These are phyloP conservation scores for Periconia sp. DNA, from an alignment of 2,329 filamentous ascomycete genomes.

Conservation along the genomic window DNA sequence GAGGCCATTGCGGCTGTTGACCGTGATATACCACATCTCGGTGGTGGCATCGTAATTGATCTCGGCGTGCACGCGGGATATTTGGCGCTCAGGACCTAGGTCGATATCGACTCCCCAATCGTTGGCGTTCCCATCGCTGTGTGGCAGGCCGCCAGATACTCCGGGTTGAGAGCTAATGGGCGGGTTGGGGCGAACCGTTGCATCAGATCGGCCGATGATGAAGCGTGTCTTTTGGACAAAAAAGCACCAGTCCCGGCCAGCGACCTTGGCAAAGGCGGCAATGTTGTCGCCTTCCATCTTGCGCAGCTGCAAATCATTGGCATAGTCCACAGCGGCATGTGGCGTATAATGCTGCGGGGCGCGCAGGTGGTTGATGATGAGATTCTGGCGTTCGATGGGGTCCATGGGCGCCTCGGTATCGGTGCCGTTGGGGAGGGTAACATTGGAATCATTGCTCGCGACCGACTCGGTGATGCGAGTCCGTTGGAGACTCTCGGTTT, in stretches of 20 bases:
- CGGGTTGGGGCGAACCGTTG: constrained; percentile 29
- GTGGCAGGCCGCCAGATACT: constrained; percentile 24
- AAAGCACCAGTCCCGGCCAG: constrained; percentile 81
- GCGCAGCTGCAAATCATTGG: constrained; percentile 51
- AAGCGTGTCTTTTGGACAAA: constrained; percentile 76
- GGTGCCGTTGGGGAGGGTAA: constrained; percentile 36
- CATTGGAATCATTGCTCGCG: constrained; percentile 46
- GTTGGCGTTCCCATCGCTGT: constrained; percentile 27
- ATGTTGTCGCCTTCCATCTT: constrained; percentile 48
- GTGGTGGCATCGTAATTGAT: constrained; percentile 49
- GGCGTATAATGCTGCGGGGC: constrained; percentile 51
- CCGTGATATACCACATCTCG: constrained; percentile 76
- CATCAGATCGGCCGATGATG: constrained; percentile 67
- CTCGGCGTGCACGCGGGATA: constrained; percentile 53
- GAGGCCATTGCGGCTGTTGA: constrained; percentile 90
- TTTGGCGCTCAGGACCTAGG: constrained; percentile 59
- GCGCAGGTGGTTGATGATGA: constrained; percentile 44
- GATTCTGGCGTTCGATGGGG: constrained; percentile 40
- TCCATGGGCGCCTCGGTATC: constrained; percentile 32
- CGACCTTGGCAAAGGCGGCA: constrained; percentile 77
- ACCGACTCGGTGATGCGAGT: constrained; percentile 41
- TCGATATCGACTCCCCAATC: constrained; percentile 75
- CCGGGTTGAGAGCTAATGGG: constrained; percentile 29
- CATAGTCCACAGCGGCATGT: constrained; percentile 60
- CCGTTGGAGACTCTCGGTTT: constrained; percentile 25